Base-by-base conservation (phyloP, 768 basidiomycete species). In the Mycena crocata region DNA sequence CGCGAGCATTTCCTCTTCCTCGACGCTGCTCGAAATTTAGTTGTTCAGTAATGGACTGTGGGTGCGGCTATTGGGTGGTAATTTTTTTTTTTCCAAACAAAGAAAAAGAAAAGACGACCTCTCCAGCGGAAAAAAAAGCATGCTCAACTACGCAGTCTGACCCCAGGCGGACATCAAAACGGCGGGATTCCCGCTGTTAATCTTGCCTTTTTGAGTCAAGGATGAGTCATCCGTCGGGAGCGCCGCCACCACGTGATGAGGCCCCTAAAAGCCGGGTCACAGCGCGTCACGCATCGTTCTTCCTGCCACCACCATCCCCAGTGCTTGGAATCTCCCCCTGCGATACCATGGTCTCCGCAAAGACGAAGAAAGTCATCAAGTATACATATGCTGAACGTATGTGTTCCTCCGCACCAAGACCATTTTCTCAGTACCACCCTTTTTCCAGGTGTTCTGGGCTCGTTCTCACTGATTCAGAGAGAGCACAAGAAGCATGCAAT, bases 401-500 rank as follows among this genome's bases (percentile, higher is more conserved):
- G 82, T 79, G 30, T 5, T 21, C n/a, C n/a, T 50, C 34, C 13
- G 23, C 34, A n/a, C 28, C 19, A n/a, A n/a, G n/a, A n/a, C n/a
- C n/a, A n/a, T 24, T 51, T 30, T 60, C n/a, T 42, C 37, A 50
- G 28, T 45, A 42, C 64, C 62, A 31, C 63, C 49, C 21, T n/a
- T 61, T 63, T 17, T 23, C 19, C 59, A 86, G 85, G 86, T 56
- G 84, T 87, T 26, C 77, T 86, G 19, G 75, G 80, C 24, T 85
- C 86, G 21, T 79, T 85, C 50, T 78, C 80, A 17, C 80, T 81
- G 44, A 64, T 83, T 34, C 84, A 85, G 67, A 79, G 78, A 61
- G 82, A 84, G 24, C 83, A 84, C 61, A 82, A 77, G 71, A 83
- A 79, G 52, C 80, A 82, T 68, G 75, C 79, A 19, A 72, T 87